Percentiles rank a stretch among this genome's conserved stretches.
These are phyloP conservation scores for Ogataea dorogensis DNA, from an alignment of 805 yeast genomes.

Conservation along the genomic window DNA sequence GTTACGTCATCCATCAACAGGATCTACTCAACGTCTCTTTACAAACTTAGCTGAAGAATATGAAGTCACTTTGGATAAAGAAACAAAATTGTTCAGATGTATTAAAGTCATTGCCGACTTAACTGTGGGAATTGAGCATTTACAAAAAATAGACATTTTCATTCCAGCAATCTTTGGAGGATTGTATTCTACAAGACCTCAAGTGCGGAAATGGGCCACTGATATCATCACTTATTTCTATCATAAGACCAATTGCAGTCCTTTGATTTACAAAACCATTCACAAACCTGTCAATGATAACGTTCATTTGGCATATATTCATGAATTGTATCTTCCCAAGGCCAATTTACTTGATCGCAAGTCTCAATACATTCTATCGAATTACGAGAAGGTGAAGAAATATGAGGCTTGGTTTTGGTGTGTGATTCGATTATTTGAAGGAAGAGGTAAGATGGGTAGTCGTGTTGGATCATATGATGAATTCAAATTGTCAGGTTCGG, in stretches of 20 bases:
- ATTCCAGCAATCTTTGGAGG: conserved; percentile 76
- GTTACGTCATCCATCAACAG: neutral
- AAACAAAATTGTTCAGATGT: conserved; percentile 75
- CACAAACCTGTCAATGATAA: conserved; percentile 33
- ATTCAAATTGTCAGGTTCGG: conserved; percentile 51
- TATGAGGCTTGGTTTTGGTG: conserved; percentile 38
- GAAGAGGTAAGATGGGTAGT: conserved; percentile 88
- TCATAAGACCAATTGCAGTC: conserved; percentile 23
- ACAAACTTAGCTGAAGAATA: conserved; percentile 34
- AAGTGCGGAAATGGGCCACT: conserved; percentile 81
- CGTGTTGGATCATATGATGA: conserved; percentile 92
- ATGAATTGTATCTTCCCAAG: conserved; percentile 25
- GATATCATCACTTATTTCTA: conserved; percentile 67
- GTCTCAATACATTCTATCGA: conserved; percentile 27
- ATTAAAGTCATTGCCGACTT: conserved; percentile 76
- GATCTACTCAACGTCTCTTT: conserved; percentile 18
- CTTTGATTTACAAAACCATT: conserved; percentile 26
- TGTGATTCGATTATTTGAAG: conserved; percentile 37
- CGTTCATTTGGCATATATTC: conserved; percentile 32
- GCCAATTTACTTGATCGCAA: conserved; percentile 26
- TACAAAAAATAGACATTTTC: conserved; percentile 50
- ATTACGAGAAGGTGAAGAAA: conserved; percentile 26
- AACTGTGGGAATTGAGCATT: conserved; percentile 66
- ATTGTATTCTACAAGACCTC: conserved; percentile 69
- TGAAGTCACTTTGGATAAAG: conserved; percentile 52